Base-by-base conservation (phyloP, 306 rosid genomes). In the Malus asiatica region DNA sequence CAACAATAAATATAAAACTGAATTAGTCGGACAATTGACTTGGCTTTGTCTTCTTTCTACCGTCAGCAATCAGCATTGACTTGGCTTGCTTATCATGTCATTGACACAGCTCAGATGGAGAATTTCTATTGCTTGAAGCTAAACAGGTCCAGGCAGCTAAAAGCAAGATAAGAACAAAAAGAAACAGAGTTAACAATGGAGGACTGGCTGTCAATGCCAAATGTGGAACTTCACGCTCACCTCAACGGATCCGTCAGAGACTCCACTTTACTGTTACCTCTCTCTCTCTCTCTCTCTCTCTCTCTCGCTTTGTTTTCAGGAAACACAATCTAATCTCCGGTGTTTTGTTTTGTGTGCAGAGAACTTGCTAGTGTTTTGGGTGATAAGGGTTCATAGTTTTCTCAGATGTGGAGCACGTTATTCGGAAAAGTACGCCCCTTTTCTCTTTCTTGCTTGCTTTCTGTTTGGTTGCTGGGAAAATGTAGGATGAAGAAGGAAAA, bases 161-260 rank as follows among this genome's bases (percentile, higher is more conserved):
- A 52, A 18, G 58, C 7, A 59, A 40, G 68, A 69, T 18, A 57
- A 63, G 77, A 62, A 32, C 30, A 55, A 38, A 33, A 52, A 60
- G 42, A 38, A 46, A 25, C 10, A 62, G 42, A 20, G 18, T 25
- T 62, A 51, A 14, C 18, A 14, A 63, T 91, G 96, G 98, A 91
- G 61, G 82, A 81, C 81, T 90, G 83, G 70, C 44, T 55, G 66
- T 87, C 95, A 88, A 81, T 94, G 87, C 98, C 97, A 46, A 94
- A 94, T 86, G 79, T 91, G 55, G 98, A 94, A 75, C 89, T 94
- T 69, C 97, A 94, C 82, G 98, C 98, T 73, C 98, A 94, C 72
- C 97, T 94, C 79, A 94, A 94, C 85, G 98, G 98, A 83, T 94
- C 97, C 74, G 88, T 92, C 75, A 87, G 98, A 82, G 89, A 85